Evolutionary conservation across 768 basidiomycete species (phyloP).

Genomic region (Pleurotus platypus): DNA sequence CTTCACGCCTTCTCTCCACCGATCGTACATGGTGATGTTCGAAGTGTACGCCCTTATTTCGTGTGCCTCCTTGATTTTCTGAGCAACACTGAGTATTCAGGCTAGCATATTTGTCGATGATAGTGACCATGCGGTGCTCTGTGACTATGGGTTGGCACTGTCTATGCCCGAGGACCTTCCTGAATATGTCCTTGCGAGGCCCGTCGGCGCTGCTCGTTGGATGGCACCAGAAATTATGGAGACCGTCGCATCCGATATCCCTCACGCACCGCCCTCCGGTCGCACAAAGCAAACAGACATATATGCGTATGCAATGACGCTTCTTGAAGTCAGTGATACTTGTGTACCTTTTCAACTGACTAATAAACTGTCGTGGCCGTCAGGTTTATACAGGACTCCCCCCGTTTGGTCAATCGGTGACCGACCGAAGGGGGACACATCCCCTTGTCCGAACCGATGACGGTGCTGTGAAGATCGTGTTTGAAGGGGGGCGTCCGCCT

Average conservation of each 20-base stretch:
- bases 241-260: conserved; percentile 6
- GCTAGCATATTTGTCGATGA: conserved; percentile 25
- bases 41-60: conserved; percentile 12
- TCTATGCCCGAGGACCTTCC: background rate
- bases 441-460: conserved; percentile 13
- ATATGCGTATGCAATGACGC: conserved; percentile 24
- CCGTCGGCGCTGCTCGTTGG: conserved; percentile 25
- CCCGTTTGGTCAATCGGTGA: conserved; percentile 14
- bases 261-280: background rate
- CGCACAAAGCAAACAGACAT: conserved; percentile 19
- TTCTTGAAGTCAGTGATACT: conserved; percentile 15
- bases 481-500: conserved; percentile 16
- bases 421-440: background rate
- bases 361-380: background rate
- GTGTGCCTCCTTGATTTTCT: background rate
- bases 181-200: conserved; percentile 11
- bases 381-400: conserved; percentile 17
- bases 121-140: conserved; percentile 17
- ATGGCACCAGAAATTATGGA: conserved; percentile 28
- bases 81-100: conserved; percentile 8
- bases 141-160: conserved; percentile 23
- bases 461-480: conserved; percentile 18
- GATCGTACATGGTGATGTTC: conserved; percentile 24
- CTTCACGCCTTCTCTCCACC: conserved; percentile 15
- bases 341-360: background rate